These are phyloP conservation scores for Graphilbum ipis-grandicollis DNA, from an alignment of 2,329 filamentous ascomycete genomes.

Conservation along the genomic window DNA sequence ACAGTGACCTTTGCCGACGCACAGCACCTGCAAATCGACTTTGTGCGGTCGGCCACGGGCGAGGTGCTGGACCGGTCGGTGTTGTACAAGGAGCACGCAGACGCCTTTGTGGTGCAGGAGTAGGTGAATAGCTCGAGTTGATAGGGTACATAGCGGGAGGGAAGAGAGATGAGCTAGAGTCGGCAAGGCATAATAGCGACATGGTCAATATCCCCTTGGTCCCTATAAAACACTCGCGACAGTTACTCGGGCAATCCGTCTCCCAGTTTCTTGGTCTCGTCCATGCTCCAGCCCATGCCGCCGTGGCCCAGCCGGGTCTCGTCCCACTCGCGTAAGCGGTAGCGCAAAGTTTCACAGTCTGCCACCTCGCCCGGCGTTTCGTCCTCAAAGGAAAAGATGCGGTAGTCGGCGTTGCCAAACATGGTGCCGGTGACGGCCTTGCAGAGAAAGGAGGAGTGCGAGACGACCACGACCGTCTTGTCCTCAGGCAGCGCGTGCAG, in stretches of 20 bases:
- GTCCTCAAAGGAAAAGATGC: conserved; percentile 38
- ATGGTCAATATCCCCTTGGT: not conserved
- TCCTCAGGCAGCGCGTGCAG: conserved; percentile 34
- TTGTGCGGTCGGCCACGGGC: conserved; percentile 29
- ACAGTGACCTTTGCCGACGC: conserved; percentile 26
- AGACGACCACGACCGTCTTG: conserved; percentile 45
- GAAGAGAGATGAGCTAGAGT: too few species aligned
- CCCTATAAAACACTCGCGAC: too few species aligned
- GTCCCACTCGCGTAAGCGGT: conserved; percentile 27
- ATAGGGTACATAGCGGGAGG: too few species aligned
- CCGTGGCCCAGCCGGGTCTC: conserved; percentile 27
- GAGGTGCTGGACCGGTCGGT: conserved; percentile 27
- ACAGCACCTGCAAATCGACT: conserved; percentile 29
- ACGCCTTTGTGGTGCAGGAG: conserved; percentile 26
- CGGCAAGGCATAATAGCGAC: not conserved
- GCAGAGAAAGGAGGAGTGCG: conserved; percentile 47
- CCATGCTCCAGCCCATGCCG: conserved; percentile 31
- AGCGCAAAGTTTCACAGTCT: too few species aligned
- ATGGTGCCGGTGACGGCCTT: conserved; percentile 34
- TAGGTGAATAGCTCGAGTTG: not conserved
- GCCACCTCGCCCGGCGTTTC: conserved; percentile 15
- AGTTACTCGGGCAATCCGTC: conserved; percentile 11
- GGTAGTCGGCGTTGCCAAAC: conserved; percentile 47
- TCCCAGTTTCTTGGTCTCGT: conserved; percentile 15
- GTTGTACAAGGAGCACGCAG: conserved; percentile 28